Conservation (phyloP, 257 asterid species). For the Solanum etuberosum region DNA sequence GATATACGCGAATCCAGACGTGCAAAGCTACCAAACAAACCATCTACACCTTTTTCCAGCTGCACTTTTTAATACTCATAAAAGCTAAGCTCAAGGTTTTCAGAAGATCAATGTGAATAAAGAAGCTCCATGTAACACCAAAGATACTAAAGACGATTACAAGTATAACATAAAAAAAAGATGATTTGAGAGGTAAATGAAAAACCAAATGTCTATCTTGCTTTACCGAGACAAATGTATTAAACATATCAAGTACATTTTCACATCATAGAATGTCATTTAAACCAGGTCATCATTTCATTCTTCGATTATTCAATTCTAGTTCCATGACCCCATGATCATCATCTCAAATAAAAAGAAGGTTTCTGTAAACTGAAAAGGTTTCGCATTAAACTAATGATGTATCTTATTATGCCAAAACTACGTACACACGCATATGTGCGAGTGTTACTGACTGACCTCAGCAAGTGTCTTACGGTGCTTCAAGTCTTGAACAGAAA, state of each 20-base stretch:
- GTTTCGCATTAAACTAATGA: neutral
- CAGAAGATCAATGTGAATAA: neutral
- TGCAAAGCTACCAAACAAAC: conserved; percentile 87
- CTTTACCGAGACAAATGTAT: neutral
- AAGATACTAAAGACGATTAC: neutral
- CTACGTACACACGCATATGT: neutral
- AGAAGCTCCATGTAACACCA: neutral
- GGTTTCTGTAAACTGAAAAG: too few species aligned
- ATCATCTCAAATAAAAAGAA: neutral
- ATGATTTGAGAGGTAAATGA: neutral
- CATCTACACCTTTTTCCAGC: conserved; percentile 99
- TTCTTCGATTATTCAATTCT: neutral
- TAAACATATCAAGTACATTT: neutral
- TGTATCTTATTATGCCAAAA: neutral
- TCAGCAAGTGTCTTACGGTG: conserved; percentile 90
- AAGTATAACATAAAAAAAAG: neutral
- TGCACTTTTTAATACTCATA: conserved; percentile 19
- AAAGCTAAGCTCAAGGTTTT: neutral
- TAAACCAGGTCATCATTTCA: neutral
- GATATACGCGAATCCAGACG: conserved; percentile 96
- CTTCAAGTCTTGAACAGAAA: conserved; percentile 77
- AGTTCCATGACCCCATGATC: neutral
- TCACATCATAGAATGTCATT: neutral
- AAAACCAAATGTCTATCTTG: neutral
- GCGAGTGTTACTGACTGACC: conserved; percentile 31